These are phyloP conservation scores for Vigna reflexopilosa DNA, from an alignment of 306 rosid species.

Conservation along the genomic window DNA sequence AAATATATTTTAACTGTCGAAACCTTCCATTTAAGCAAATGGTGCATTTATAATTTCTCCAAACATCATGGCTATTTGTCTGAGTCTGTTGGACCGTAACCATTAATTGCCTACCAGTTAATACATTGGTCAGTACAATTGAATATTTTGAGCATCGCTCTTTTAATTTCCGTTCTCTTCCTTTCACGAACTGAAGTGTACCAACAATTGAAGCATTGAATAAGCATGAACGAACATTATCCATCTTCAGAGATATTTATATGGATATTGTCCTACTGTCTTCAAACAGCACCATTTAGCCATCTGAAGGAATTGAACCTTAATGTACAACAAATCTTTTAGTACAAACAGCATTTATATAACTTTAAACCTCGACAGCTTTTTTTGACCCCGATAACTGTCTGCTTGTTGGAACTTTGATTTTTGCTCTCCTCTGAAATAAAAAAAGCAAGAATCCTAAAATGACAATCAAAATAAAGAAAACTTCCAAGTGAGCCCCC, in stretches of 20 bases:
- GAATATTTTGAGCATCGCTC: neutral
- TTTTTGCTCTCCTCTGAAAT: constrained; percentile 60
- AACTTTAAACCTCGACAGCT: constrained; percentile 48
- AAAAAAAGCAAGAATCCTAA: constrained; percentile 69
- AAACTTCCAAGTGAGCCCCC: constrained; percentile 63
- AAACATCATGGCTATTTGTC: no score
- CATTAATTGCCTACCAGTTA: neutral
- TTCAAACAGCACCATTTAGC: neutral
- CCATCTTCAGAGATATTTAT: neutral
- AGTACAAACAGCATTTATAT: constrained; percentile 7
- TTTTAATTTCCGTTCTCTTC: neutral
- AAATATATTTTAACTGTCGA: neutral
- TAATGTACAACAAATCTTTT: constrained; percentile 49
- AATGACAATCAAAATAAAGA: constrained; percentile 55
- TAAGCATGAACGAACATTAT: neutral
- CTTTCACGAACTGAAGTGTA: neutral
- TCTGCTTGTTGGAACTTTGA: constrained; percentile 57
- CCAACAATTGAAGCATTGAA: neutral
- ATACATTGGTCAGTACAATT: neutral
- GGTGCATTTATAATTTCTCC: no score
- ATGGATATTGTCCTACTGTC: neutral
- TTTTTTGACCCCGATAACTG: constrained; percentile 56
- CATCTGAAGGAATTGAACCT: constrained; percentile 6
- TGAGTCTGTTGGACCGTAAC: no score
- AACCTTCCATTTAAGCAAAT: no score